Evolutionary conservation across 1,284 basidiomycete species (phyloP).

Genomic region (Cutaneotrichosporon sp.): DNA sequence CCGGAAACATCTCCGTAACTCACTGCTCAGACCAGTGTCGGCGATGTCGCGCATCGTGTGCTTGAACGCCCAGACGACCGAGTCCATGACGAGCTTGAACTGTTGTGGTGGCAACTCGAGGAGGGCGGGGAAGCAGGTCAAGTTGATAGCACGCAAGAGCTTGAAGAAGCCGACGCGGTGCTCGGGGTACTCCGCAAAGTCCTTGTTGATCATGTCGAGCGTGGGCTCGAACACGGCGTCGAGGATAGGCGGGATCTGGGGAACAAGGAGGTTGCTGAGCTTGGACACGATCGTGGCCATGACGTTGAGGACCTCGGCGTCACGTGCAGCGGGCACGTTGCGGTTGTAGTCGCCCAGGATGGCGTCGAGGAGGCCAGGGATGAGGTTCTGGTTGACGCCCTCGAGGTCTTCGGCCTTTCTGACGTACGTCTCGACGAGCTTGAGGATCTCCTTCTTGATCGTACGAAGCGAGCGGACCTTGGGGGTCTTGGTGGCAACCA

Average conservation of each 20-base stretch:
- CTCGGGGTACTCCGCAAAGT: slow-evolving; percentile 97
- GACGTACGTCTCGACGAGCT: slow-evolving; percentile 96
- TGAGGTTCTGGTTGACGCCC: slow-evolving; percentile 85
- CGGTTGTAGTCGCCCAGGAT: slow-evolving; percentile 95
- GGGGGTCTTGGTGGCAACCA: slow-evolving; percentile 95
- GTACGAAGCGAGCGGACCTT: slow-evolving; percentile 93
- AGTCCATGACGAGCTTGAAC: slow-evolving; percentile 99
- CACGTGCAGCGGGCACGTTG: slow-evolving; percentile 90
- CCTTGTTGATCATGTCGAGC: slow-evolving; percentile 98
- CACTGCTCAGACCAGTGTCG: slow-evolving; percentile 82
- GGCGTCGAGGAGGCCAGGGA: slow-evolving; percentile 94
- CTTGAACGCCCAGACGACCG: slow-evolving; percentile 99
- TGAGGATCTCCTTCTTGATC: slow-evolving; percentile 98
- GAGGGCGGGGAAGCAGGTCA: slow-evolving; percentile 93
- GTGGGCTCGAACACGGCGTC: slow-evolving; percentile 99
- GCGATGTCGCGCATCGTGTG: slow-evolving; percentile 99
- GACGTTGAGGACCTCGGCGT: slow-evolving; percentile 96
- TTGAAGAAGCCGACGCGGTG: slow-evolving; percentile 98
- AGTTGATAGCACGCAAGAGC: slow-evolving; percentile 88
- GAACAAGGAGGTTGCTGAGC: slow-evolving; percentile 81
- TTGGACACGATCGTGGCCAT: slow-evolving; percentile 94
- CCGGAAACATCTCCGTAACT: too few relatives aligned
- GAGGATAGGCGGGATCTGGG: slow-evolving; percentile 93
- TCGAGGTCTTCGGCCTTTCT: slow-evolving; percentile 96
- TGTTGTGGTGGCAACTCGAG: slow-evolving; percentile 83